phyloP scores from a whole-genome alignment of 352 stramenopile genomes.

The Phytophthora vignae region DNA sequence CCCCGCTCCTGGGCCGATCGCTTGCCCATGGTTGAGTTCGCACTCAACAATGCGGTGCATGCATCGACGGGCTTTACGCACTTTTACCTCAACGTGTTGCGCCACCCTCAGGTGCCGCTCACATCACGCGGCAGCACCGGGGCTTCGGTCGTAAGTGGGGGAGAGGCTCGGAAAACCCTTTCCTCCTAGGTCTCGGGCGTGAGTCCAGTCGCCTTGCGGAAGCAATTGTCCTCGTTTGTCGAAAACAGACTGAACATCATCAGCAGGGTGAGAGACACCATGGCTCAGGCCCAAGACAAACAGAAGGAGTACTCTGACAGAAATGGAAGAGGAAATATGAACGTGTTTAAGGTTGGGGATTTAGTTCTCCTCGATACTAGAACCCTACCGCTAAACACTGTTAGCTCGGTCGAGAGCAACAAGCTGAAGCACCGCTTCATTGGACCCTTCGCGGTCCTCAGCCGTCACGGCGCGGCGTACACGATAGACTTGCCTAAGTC shows the following conservation, averaged over 20 bases:
- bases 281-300: too few species aligned
- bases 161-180: too few species aligned
- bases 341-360: not conserved
- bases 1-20: too few species aligned
- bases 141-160: not conserved
- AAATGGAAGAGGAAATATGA: conserved; percentile 8
- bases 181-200: too few species aligned
- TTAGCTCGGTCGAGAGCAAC: conserved; percentile 8
- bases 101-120: conserved; percentile 21
- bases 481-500: conserved; percentile 11
- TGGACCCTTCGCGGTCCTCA: conserved; percentile 14
- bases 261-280: too few species aligned
- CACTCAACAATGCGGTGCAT: too few species aligned
- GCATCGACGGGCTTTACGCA: conserved; percentile 14
- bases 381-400: conserved; percentile 12
- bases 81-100: conserved; percentile 14
- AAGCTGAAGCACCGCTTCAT: conserved; percentile 31
- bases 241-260: too few species aligned
- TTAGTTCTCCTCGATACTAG: conserved; percentile 11
- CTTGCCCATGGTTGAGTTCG: too few species aligned
- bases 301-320: not conserved
- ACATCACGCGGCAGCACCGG: not conserved
- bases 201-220: too few species aligned
- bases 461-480: not conserved
- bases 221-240: too few species aligned